Evolutionary conservation across 2,329 filamentous ascomycete species (phyloP), one percentile per base, ranked within the genome.

Genomic region (Talaromyces pinophilus): DNA sequence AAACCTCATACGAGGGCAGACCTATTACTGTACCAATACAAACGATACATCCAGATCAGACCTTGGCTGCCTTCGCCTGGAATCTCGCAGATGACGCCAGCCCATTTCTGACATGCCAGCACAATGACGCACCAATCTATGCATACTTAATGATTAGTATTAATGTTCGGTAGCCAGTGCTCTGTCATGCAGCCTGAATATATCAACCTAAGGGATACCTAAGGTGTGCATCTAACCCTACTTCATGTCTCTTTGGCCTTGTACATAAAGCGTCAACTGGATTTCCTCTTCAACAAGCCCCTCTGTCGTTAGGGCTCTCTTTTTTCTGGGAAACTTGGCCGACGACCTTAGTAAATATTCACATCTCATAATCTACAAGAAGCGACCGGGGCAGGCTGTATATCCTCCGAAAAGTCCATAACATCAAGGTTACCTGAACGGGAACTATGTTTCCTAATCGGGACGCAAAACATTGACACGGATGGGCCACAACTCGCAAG

Each of bases 391-490:
- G 33, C 33, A 33, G 28, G 50, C 48, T 30, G 48, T 10, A 28
- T 13, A 11, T 54, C 17, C 5, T 35, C 48, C 22, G 25, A 28
- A 54, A 54, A 2, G 6, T 54, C 25, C 50, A 30, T n/a, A n/a
- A 54, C 50, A 19, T 15, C 30, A 54, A 57, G 54, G 19, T 40
- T 62, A 6, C 59, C 59, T 19, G 28, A 62, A 38, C 44, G 46
- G 59, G 59, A 50, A 62, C 30, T 40, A 35, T 40, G 6, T 40
- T 62, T 62, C 59, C 59, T 52, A 40, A 25, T 62, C 22, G 11
- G 44, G 59, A 62, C 40, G 59, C 5, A 3, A 15, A 38, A n/a
- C 30, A 52, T 30, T 10, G 25, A 13, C 11, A 11, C 22, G 48
- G 4, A 52, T 17, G 28, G 13, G 19, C 46, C n/a, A 1, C 22